phyloP scores from a whole-genome alignment of 805 yeast species.

The Suhomyces pyralidae region DNA sequence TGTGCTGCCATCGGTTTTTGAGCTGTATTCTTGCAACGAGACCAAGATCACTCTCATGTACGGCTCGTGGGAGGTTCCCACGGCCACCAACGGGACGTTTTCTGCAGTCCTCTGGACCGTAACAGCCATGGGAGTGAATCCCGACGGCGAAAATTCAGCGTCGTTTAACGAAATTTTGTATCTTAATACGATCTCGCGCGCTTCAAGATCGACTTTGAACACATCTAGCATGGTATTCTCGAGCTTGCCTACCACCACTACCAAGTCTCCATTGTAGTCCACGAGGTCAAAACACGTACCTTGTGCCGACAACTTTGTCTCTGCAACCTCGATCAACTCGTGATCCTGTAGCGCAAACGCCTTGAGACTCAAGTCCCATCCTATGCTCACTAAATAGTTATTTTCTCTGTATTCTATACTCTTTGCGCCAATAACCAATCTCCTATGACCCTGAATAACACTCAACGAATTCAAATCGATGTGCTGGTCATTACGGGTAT shows the following conservation, averaged over 20 bases:
- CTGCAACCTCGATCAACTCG: slow-evolving; percentile 12
- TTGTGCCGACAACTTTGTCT: slow-evolving; percentile 42
- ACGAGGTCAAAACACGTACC: slow-evolving; percentile 50
- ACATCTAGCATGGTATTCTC: slow-evolving; percentile 59
- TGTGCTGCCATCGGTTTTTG: slow-evolving; percentile 12
- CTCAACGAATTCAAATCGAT: slow-evolving; percentile 2
- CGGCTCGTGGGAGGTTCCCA: slow-evolving; percentile 78
- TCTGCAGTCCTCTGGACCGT: slow-evolving; percentile 13
- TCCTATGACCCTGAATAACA: slow-evolving; percentile 27
- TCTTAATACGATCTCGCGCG: slow-evolving; percentile 8
- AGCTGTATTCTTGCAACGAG: slow-evolving; percentile 33
- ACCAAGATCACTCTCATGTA: slow-evolving; percentile 65
- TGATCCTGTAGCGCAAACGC: slow-evolving; percentile 26
- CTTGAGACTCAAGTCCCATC: slow-evolving; percentile 54
- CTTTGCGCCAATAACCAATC: slow-evolving; percentile 39
- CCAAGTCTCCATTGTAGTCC: slow-evolving; percentile 25
- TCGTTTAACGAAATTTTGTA: slow-evolving; percentile 62
- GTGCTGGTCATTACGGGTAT: slow-evolving; percentile 1
- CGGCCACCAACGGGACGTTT: slow-evolving; percentile 40
- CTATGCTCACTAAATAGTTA: slow-evolving; percentile 50
- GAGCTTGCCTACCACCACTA: slow-evolving; percentile 53
- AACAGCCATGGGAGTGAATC: slow-evolving; percentile 57
- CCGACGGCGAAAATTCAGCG: slow-evolving; percentile 64
- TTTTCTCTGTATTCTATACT: slow-evolving; percentile 10
- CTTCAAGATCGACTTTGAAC: slow-evolving; percentile 15